These are phyloP conservation scores for Auricularia sp. DNA, from an alignment of 768 basidiomycete genomes.

Conservation along the genomic window DNA sequence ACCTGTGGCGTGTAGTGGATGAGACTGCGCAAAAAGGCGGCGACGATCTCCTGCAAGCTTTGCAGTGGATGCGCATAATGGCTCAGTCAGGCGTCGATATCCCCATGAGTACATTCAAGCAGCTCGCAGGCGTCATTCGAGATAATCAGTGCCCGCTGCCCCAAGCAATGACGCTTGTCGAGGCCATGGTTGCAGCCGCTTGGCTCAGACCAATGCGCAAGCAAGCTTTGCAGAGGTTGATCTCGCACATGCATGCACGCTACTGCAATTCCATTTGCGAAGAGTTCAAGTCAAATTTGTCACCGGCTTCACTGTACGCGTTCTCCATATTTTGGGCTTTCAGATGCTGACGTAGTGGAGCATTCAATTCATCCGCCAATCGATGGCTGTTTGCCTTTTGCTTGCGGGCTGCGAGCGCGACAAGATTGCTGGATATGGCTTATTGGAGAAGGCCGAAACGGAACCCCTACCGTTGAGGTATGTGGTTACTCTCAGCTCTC, in stretches of 20 bases:
- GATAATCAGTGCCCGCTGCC: conserved; percentile 31
- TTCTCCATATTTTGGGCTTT: neutral
- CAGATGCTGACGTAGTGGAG: conserved; percentile 7
- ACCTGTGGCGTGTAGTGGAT: conserved; percentile 48
- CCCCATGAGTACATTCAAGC: conserved; percentile 39
- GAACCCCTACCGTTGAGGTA: conserved; percentile 48
- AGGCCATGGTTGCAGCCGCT: conserved; percentile 42
- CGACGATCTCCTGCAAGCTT: conserved; percentile 35
- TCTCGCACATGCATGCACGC: conserved; percentile 40
- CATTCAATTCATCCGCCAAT: conserved; percentile 44
- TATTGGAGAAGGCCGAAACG: conserved; percentile 42
- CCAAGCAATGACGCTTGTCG: conserved; percentile 42
- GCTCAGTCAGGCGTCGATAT: conserved; percentile 58
- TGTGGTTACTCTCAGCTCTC: too few species aligned
- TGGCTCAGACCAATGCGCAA: conserved; percentile 55
- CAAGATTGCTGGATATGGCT: conserved; percentile 32
- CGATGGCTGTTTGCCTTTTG: conserved; percentile 49
- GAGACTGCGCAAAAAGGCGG: conserved; percentile 32
- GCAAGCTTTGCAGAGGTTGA: conserved; percentile 43
- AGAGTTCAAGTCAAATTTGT: conserved; percentile 23
- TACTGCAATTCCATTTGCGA: conserved; percentile 32
- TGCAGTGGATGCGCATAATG: conserved; percentile 54
- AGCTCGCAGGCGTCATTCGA: conserved; percentile 34
- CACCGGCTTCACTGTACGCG: conserved; percentile 30
- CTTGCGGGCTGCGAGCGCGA: conserved; percentile 57